Conservation (phyloP, 2,329 filamentous ascomycete genomes). For the Calonectria fujianensis region DNA sequence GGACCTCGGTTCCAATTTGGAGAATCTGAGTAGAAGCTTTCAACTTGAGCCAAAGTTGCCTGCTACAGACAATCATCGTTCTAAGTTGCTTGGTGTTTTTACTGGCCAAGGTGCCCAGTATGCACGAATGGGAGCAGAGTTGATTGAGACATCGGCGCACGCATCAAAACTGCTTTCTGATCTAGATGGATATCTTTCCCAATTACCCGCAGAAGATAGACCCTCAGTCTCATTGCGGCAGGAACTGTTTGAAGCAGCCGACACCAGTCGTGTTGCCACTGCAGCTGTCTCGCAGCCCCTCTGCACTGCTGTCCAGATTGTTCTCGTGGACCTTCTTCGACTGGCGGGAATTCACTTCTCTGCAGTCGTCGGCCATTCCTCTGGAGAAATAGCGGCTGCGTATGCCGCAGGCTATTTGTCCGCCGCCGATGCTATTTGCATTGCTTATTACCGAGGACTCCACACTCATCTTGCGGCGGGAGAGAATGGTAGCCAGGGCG, state of each 20-base stretch:
- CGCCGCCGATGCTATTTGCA: conserved; percentile 49
- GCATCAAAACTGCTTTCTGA: conserved; percentile 39
- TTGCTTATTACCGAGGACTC: conserved; percentile 46
- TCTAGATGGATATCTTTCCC: conserved; percentile 49
- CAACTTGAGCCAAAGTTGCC: conserved; percentile 38
- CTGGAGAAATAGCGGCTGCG: conserved; percentile 70
- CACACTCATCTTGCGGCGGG: conserved; percentile 28
- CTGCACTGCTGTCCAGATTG: conserved; percentile 57
- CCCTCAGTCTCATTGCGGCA: conserved; percentile 49
- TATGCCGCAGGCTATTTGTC: conserved; percentile 68
- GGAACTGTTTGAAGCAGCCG: conserved; percentile 20
- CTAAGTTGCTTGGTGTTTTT: conserved; percentile 55
- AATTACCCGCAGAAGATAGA: conserved; percentile 48
- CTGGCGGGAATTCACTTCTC: conserved; percentile 58
- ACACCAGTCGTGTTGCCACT: conserved; percentile 36
- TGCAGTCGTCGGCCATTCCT: conserved; percentile 68
- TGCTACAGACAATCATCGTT: not conserved
- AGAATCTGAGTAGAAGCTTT: conserved; percentile 43
- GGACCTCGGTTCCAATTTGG: conserved; percentile 44
- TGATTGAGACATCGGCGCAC: conserved; percentile 43
- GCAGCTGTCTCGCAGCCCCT: conserved; percentile 58
- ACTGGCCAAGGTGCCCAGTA: conserved; percentile 62
- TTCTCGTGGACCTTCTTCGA: conserved; percentile 54
- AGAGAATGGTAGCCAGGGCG: not conserved
- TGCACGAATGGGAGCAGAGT: conserved; percentile 57